A percentile compares a stretch with the other conserved stretches of the same genome.
Evolutionary conservation across 108 stramenopile species (phyloP).

Genomic region (Pseudonitzschia multiseries): DNA sequence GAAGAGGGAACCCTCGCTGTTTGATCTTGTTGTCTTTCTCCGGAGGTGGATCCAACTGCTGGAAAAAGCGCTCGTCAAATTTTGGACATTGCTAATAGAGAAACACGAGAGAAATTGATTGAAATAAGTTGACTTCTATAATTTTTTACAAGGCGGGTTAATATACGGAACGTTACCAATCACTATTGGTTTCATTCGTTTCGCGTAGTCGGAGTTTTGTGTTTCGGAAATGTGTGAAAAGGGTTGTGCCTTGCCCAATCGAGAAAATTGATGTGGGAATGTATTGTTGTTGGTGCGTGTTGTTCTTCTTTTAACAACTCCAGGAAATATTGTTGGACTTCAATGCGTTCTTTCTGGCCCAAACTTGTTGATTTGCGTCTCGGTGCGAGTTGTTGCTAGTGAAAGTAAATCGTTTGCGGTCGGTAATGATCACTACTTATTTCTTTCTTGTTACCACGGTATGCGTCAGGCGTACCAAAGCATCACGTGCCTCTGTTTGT

Average conservation of each 20-base stretch:
- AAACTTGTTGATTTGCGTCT: not conserved
- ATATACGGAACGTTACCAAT: not conserved
- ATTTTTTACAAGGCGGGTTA: not conserved
- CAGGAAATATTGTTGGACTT: not conserved
- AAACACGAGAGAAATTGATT: no score
- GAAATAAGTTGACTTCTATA: not conserved
- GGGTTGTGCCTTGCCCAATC: not conserved
- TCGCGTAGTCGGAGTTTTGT: not conserved
- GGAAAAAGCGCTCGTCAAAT: no score
- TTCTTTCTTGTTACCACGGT: constrained; percentile 92
- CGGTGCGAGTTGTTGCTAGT: not conserved
- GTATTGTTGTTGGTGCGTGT: not conserved
- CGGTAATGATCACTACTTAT: constrained; percentile 34
- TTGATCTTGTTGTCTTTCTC: no score
- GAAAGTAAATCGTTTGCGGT: not conserved
- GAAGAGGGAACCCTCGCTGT: no score
- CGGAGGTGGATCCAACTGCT: no score
- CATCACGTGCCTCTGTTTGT: constrained; percentile 85
- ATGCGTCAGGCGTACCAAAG: constrained; percentile 84
- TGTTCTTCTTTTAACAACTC: not conserved
- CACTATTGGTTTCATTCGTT: not conserved
- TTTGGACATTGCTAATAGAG: no score
- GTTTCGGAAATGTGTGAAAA: not conserved
- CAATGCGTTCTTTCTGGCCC: not conserved
- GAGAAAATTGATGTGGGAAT: not conserved